Percentiles rank a stretch among this genome's conserved stretches.
Conservation (phyloP, 2,329 filamentous ascomycete genomes). For the Alternaria arbusti region DNA sequence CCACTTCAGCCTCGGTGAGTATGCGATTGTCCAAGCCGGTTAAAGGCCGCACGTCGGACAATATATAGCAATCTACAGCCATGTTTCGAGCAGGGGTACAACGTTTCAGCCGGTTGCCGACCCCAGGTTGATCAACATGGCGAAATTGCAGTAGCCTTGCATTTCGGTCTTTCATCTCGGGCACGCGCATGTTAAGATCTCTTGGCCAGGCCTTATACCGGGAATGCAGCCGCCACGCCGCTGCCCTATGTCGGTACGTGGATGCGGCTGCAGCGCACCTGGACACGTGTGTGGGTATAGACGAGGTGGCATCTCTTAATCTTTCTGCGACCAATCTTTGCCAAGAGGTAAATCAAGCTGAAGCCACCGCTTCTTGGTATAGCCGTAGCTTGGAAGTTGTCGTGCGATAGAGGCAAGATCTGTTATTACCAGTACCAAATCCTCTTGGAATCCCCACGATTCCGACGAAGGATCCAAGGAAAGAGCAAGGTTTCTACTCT, state of each 20-base stretch:
- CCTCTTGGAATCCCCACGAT: neutral
- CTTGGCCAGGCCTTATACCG: conserved; percentile 8
- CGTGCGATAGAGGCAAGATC: neutral
- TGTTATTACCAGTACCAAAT: neutral
- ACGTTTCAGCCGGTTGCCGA: conserved; percentile 17
- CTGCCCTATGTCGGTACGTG: conserved; percentile 1
- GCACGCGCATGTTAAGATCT: neutral
- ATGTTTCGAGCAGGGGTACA: conserved; percentile 14
- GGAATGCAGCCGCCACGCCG: conserved; percentile 6
- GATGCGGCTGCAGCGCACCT: neutral
- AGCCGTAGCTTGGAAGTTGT: neutral
- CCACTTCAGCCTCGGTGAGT: conserved; percentile 6
- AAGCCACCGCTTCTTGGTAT: neutral
- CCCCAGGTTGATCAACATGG: conserved; percentile 12
- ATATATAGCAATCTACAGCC: conserved; percentile 20
- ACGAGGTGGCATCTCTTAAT: conserved; percentile 4
- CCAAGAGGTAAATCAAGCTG: neutral
- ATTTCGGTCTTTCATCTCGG: conserved; percentile 1
- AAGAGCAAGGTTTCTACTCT: neutral
- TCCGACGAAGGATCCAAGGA: neutral
- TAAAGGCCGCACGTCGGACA: conserved; percentile 15
- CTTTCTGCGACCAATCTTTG: neutral
- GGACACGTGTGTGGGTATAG: neutral
- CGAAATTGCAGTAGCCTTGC: conserved; percentile 7
- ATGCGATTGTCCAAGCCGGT: conserved; percentile 11